Conservation (phyloP, 1,139 yeast species). For the Geotrichum restrictum region DNA sequence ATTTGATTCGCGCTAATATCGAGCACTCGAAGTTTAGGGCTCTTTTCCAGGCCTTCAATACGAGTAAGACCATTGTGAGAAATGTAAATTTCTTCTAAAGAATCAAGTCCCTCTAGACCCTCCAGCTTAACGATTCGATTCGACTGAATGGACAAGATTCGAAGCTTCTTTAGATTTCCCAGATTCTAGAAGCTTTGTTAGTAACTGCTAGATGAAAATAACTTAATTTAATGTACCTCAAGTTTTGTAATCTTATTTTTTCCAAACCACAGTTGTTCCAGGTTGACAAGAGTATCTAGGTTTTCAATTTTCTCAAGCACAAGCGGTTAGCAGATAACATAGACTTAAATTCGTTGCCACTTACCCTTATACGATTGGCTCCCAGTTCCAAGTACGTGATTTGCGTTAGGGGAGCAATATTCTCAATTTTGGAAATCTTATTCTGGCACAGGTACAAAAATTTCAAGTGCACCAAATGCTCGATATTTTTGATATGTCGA, state of each 20-base stretch:
- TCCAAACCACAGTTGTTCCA: conserved; percentile 89
- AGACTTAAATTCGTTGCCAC: not conserved
- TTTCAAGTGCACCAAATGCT: conserved; percentile 56
- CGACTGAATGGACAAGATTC: conserved; percentile 82
- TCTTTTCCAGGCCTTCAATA: conserved; percentile 75
- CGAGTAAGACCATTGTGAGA: conserved; percentile 78
- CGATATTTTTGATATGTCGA: conserved; percentile 77
- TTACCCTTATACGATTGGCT: conserved; percentile 66
- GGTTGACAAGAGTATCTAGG: conserved; percentile 49
- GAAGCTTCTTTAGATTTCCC: conserved; percentile 56
- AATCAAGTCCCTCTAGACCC: conserved; percentile 67
- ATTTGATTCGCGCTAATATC: conserved; percentile 80
- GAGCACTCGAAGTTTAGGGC: conserved; percentile 61
- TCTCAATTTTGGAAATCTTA: conserved; percentile 68
- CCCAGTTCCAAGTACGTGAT: conserved; percentile 81
- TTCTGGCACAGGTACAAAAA: conserved; percentile 86
- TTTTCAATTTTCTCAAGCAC: conserved; percentile 46
- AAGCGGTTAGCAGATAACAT: not conserved
- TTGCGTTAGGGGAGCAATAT: conserved; percentile 55
- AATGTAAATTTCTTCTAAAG: conserved; percentile 79
- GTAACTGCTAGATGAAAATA: not conserved
- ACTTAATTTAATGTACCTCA: conserved; percentile 33
- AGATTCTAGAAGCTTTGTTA: conserved; percentile 46
- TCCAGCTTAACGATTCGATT: conserved; percentile 76
- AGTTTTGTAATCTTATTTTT: conserved; percentile 71